Base-by-base conservation (phyloP, 768 basidiomycete genomes). In the Phylloporus arenicola region DNA sequence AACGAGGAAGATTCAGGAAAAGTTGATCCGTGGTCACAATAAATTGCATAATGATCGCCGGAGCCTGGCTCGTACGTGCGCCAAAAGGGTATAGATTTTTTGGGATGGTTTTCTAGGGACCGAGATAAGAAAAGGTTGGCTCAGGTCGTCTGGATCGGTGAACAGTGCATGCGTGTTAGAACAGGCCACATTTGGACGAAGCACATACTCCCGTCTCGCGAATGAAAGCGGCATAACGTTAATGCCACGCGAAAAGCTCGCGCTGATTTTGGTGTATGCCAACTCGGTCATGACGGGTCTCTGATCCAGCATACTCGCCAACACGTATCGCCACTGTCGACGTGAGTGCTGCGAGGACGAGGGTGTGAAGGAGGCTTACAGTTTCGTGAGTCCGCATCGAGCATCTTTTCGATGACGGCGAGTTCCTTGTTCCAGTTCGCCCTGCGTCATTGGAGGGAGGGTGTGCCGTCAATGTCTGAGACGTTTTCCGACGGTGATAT, bases 161-260 rank as follows among this genome's bases (percentile, higher is more conserved):
- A 93, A 99, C 72, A 98, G 81, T 1, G 95, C 96, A 61, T 95
- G 17, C 12, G 22, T 17, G 45, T 55, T 46, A 57, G 30, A 27
- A n/a, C 2, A 17, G 25, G 11, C 30, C 16, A 19, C 45, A 25
- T 45, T 20, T 9, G 10, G n/a, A 20, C 14, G 25, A 43, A 45
- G 12, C 8, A 52, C 76, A 43, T 58, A 84, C 92, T 93, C 68
- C 83, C 75, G 61, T 90, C 83, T 58, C 80, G 81, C 31, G 79
- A 81, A 59, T 77, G 73, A 13, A 61, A 47, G 45, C 76, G 72
- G 47, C 84, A 77, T 12, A 80, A 61, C 96, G 82, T 59, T 96
- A 93, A 67, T 99, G 96, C 96, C 96, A 99, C 19, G 96, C 96
- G 55, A 95, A 64, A 98, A 93, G 62, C 91, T 97, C 43, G 85